A percentile compares a stretch with the other conserved stretches of the same genome.
These are phyloP conservation scores for Magnusiomyces sp. DNA, from an alignment of 1,139 yeast genomes.

Conservation along the genomic window DNA sequence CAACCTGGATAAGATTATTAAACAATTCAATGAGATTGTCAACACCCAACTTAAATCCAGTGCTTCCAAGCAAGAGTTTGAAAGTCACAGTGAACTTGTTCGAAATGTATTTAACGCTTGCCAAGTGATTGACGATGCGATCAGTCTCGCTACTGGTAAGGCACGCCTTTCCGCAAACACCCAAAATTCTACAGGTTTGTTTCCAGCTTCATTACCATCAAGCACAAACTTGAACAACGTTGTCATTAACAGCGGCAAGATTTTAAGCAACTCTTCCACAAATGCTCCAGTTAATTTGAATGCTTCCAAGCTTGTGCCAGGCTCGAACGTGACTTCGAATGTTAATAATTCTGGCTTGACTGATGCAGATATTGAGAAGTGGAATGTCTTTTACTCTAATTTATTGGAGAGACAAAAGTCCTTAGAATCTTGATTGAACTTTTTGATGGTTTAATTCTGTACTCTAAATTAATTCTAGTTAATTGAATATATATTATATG, in stretches of 20 bases:
- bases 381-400: neutral
- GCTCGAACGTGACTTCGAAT: neutral
- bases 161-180: neutral
- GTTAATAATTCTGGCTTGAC: neutral
- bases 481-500: too few species aligned
- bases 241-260: neutral
- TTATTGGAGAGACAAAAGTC: neutral
- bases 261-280: neutral
- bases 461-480: too few species aligned
- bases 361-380: neutral
- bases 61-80: constrained; percentile 45
- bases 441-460: too few species aligned
- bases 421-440: too few species aligned
- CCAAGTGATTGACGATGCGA: constrained; percentile 20
- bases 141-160: constrained; percentile 10
- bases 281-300: neutral
- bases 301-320: neutral
- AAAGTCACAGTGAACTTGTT: constrained; percentile 35
- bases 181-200: neutral
- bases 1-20: constrained; percentile 25
- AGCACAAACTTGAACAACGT: neutral
- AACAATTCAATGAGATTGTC: constrained; percentile 30
- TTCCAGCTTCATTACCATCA: neutral
- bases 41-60: constrained; percentile 37
- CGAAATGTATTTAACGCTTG: constrained; percentile 24